Conservation (phyloP, 2,329 filamentous ascomycete genomes). For the Ophiostoma novo-ulmi region DNA sequence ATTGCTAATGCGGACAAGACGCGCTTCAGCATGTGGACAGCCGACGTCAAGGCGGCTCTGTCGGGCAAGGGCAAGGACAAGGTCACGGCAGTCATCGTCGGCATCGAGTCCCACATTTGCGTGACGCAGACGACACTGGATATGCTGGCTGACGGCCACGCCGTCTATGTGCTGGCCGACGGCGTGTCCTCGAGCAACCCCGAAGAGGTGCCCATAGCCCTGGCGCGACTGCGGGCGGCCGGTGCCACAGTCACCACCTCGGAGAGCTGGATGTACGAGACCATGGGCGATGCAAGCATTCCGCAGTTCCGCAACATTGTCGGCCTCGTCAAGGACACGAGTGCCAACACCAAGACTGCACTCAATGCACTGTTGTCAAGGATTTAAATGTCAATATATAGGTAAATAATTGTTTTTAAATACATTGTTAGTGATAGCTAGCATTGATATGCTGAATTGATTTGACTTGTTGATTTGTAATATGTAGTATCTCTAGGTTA, state of each 20-base stretch:
- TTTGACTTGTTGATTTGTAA: too few relatives aligned
- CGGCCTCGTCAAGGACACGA: conserved; percentile 71
- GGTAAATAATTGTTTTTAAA: too few relatives aligned
- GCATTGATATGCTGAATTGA: too few relatives aligned
- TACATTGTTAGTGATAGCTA: too few relatives aligned
- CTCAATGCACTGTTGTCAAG: conserved; percentile 62
- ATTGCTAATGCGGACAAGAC: conserved; percentile 69
- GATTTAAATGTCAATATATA: conserved; percentile 35
- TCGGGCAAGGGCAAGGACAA: neutral
- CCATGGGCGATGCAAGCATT: conserved; percentile 73
- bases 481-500: neutral
- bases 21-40: conserved; percentile 80
- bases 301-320: conserved; percentile 69
- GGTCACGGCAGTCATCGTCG: conserved; percentile 64
- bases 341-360: conserved; percentile 62
- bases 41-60: conserved; percentile 50
- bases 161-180: conserved; percentile 82
- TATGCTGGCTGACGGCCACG: conserved; percentile 66
- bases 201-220: conserved; percentile 73
- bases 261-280: conserved; percentile 87
- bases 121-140: conserved; percentile 89
- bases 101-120: conserved; percentile 92
- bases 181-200: conserved; percentile 82
- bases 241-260: conserved; percentile 78
- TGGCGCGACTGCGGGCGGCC: conserved; percentile 68